phyloP scores from a whole-genome alignment of 2,329 filamentous ascomycete species.

The Saccharata proteae region DNA sequence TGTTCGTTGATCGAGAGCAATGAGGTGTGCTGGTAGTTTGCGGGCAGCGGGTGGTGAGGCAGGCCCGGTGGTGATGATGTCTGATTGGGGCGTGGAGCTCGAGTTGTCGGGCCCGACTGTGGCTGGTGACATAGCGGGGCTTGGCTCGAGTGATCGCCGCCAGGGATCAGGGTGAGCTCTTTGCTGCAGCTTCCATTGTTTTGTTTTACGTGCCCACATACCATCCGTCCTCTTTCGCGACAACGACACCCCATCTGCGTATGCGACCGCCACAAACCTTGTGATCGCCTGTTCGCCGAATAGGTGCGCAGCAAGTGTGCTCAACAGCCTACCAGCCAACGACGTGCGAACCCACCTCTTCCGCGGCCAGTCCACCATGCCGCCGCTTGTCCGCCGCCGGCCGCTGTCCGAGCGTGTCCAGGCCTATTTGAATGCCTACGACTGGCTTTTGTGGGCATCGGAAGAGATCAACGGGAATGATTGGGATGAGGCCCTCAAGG shows the following conservation, averaged over 20 bases:
- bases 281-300: no score
- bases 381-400: slow-evolving; percentile 69
- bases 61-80: slow-evolving; percentile 1
- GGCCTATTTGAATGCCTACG: slow-evolving; percentile 71
- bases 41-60: slow-evolving; percentile 4
- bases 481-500: slow-evolving; percentile 66
- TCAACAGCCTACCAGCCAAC: no score
- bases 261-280: no score
- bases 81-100: slow-evolving; percentile 1
- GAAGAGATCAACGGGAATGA: slow-evolving; percentile 88
- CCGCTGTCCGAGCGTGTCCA: slow-evolving; percentile 72
- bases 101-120: slow-evolving; percentile 8
- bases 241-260: no score
- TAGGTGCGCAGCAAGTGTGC: no score
- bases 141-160: not conserved
- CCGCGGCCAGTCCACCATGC: slow-evolving; percentile 38
- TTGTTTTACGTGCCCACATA: no score
- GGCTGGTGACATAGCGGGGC: slow-evolving; percentile 1
- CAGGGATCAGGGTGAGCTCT: no score
- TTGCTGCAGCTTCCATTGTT: no score
- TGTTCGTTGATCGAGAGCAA: slow-evolving; percentile 21
- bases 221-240: no score
- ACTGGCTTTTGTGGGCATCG: slow-evolving; percentile 80
- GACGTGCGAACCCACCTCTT: no score
- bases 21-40: not conserved